Conservation (phyloP, 345 rosid species). For the Populus simonii region DNA sequence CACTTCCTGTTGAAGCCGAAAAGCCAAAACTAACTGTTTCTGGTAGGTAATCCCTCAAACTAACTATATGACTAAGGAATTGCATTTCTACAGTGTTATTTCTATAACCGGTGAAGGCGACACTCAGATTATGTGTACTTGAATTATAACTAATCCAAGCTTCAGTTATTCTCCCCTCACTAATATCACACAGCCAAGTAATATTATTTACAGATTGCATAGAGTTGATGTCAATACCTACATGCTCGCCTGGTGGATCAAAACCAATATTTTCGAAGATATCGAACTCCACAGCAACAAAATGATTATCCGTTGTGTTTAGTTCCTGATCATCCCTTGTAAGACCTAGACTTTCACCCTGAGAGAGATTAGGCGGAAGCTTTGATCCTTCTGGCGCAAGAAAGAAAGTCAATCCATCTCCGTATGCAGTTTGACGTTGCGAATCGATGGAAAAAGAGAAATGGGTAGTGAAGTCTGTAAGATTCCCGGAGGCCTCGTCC, state of each 20-base stretch:
- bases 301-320: neutral
- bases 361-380: no score
- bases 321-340: neutral
- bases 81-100: neutral
- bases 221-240: slow-evolving; percentile 14
- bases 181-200: neutral
- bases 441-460: no score
- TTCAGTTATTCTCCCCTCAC: neutral
- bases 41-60: neutral
- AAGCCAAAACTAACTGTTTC: neutral
- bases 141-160: neutral
- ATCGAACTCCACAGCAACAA: slow-evolving; percentile 29
- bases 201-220: neutral
- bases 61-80: neutral
- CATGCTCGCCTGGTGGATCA: slow-evolving; percentile 16
- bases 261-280: neutral
- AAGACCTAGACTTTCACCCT: neutral
- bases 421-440: accelerated
- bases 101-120: neutral
- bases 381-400: no score
- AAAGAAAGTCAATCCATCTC: no score
- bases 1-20: neutral
- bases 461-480: no score
- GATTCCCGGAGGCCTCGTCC: no score
- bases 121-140: neutral